Conservation (phyloP, 345 rosid species). For the Rhodamnia argentea region DNA sequence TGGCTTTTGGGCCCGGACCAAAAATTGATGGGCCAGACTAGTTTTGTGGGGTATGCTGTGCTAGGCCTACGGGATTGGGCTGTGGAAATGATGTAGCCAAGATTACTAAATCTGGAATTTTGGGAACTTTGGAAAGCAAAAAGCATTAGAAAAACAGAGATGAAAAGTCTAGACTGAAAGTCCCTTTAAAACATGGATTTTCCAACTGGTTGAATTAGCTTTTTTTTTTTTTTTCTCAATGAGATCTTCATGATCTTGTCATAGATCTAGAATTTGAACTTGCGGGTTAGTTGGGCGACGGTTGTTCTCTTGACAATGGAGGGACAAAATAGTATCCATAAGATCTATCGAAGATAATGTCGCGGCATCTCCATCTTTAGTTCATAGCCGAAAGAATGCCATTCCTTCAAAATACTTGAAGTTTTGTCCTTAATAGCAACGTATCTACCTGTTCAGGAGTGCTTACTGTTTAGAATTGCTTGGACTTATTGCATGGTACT, state of each 20-base stretch:
- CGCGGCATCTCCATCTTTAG: background rate
- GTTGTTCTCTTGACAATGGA: background rate
- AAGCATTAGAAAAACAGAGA: too few relatives aligned
- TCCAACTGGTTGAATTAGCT: background rate
- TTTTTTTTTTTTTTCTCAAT: background rate
- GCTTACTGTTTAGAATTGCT: background rate
- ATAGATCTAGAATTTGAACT: background rate
- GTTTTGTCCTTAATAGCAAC: background rate
- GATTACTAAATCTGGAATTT: too few relatives aligned
- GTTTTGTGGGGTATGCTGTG: background rate
- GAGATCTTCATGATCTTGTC: background rate
- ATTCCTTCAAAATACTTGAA: background rate
- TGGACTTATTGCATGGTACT: background rate
- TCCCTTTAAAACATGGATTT: too few relatives aligned
- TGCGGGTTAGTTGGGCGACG: background rate
- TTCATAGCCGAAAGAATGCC: background rate
- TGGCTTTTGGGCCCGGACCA: background rate
- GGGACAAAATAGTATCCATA: background rate
- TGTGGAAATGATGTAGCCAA: background rate
- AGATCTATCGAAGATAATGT: background rate
- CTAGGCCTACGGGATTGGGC: background rate
- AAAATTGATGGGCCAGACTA: background rate
- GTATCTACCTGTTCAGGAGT: background rate
- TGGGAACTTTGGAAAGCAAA: too few relatives aligned
- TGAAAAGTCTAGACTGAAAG: too few relatives aligned